Conservation (phyloP, 1,139 yeast genomes). For the Zygosaccharomyces pseudobailii region DNA sequence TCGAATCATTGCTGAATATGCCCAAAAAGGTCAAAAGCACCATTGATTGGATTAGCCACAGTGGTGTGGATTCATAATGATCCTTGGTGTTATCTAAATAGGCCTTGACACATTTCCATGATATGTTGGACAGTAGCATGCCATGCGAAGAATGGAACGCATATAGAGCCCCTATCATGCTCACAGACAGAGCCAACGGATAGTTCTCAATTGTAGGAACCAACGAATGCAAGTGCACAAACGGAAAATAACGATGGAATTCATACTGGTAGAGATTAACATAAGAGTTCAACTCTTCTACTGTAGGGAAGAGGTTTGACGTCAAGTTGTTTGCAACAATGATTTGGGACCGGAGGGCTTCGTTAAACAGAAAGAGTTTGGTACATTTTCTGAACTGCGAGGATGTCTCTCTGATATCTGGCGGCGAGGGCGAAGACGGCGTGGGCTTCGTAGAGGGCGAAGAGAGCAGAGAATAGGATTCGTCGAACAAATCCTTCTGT, state of each 20-base stretch:
- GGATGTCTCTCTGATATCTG: slow-evolving; percentile 8
- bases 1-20: slow-evolving; percentile 69
- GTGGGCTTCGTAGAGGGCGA: slow-evolving; percentile 7
- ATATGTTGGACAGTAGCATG: slow-evolving; percentile 67
- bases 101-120: slow-evolving; percentile 72
- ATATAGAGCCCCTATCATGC: slow-evolving; percentile 85
- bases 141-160: slow-evolving; percentile 79
- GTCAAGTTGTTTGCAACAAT: slow-evolving; percentile 48
- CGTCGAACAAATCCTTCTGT: slow-evolving; percentile 52
- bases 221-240: slow-evolving; percentile 70
- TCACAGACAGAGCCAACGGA: slow-evolving; percentile 75
- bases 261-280: slow-evolving; percentile 65
- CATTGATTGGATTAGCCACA: slow-evolving; percentile 85
- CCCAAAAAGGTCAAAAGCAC: slow-evolving; percentile 78
- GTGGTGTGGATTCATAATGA: slow-evolving; percentile 63
- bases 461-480: slow-evolving; percentile 1
- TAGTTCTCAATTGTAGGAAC: slow-evolving; percentile 57
- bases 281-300: slow-evolving; percentile 70
- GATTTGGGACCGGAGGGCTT: slow-evolving; percentile 50
- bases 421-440: slow-evolving; percentile 5
- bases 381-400: slow-evolving; percentile 8
- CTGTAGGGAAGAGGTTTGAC: slow-evolving; percentile 61
- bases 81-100: slow-evolving; percentile 60
- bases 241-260: slow-evolving; percentile 77
- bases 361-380: slow-evolving; percentile 39